These are phyloP conservation scores for Didymella sp. DNA, from an alignment of 2,329 filamentous ascomycete species.

Conservation along the genomic window DNA sequence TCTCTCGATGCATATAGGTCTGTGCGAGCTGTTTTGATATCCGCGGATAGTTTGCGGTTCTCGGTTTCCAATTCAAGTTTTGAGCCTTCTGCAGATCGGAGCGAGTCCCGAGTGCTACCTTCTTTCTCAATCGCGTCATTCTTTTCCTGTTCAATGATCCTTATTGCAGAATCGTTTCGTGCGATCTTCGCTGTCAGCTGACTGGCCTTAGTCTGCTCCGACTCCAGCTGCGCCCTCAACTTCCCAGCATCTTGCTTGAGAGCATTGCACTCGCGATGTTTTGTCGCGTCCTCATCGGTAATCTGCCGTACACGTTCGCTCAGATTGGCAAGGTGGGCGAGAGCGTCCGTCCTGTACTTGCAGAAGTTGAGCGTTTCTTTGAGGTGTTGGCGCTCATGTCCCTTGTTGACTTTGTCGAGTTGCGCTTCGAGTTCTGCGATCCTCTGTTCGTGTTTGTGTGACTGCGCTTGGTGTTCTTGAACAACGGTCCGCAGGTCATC, in stretches of 20 bases:
- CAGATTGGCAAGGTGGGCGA: conserved; percentile 14
- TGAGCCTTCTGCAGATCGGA: not conserved
- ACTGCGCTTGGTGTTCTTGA: not conserved
- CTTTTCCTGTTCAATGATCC: conserved; percentile 24
- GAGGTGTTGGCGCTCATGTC: conserved; percentile 13
- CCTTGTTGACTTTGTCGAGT: conserved; percentile 18
- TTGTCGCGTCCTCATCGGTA: conserved; percentile 9
- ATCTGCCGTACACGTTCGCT: conserved; percentile 20
- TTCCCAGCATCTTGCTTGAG: conserved; percentile 11
- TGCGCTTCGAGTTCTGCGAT: conserved; percentile 20
- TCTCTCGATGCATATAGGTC: conserved; percentile 18
- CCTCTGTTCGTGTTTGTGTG: conserved; percentile 16
- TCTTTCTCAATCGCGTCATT: conserved; percentile 4
- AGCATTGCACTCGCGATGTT: conserved; percentile 3
- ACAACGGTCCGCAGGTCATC: conserved; percentile 14
- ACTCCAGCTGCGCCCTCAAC: conserved; percentile 1
- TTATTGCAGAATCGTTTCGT: conserved; percentile 18
- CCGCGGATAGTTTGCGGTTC: conserved; percentile 19
- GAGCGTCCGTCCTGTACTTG: conserved; percentile 7
- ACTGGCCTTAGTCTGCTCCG: conserved; percentile 15
- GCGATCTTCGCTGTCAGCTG: conserved; percentile 10
- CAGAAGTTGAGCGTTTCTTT: conserved; percentile 9
- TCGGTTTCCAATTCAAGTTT: conserved; percentile 15
- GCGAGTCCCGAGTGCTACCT: not conserved
- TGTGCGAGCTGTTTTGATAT: conserved; percentile 18